Conservation (phyloP, 2,329 filamentous ascomycete species). For the Chrysoporthe austroafricana region DNA sequence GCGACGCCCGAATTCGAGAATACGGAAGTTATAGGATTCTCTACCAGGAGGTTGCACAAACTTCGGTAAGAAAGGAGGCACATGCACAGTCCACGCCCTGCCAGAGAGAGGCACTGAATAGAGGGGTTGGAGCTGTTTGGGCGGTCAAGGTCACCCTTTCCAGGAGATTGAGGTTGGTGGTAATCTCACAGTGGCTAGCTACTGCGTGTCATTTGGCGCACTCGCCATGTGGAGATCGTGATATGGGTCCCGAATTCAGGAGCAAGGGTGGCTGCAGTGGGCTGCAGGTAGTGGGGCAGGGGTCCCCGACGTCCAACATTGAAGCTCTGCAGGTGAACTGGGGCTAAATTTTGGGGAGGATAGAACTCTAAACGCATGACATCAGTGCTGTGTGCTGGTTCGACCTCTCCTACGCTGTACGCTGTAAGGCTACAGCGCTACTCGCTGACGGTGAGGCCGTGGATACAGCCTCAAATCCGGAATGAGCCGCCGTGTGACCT, state of each 20-base stretch:
- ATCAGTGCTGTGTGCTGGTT: neutral
- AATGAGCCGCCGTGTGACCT: too few species aligned
- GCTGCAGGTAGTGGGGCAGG: constrained; percentile 21
- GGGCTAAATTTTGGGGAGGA: neutral
- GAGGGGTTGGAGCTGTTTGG: constrained; percentile 11
- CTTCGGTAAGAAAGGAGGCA: neutral
- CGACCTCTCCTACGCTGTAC: neutral
- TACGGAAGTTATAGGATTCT: neutral
- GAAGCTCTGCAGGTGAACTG: neutral
- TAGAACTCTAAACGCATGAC: constrained; percentile 1
- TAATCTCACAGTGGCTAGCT: constrained; percentile 26
- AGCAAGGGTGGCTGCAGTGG: constrained; percentile 24
- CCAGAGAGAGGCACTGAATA: too few species aligned
- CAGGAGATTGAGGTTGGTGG: constrained; percentile 28
- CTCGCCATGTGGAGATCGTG: constrained; percentile 22
- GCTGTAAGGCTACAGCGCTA: neutral
- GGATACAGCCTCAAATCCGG: too few species aligned
- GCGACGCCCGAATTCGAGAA: neutral
- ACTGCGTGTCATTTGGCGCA: constrained; percentile 5
- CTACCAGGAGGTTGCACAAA: neutral
- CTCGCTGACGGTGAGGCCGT: too few species aligned
- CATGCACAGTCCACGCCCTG: constrained; percentile 2
- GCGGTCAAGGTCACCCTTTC: constrained; percentile 27
- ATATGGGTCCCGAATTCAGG: neutral
- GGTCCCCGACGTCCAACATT: neutral